phyloP scores from a whole-genome alignment of 2,329 filamentous ascomycete species.

The Fusarium dlaminii region DNA sequence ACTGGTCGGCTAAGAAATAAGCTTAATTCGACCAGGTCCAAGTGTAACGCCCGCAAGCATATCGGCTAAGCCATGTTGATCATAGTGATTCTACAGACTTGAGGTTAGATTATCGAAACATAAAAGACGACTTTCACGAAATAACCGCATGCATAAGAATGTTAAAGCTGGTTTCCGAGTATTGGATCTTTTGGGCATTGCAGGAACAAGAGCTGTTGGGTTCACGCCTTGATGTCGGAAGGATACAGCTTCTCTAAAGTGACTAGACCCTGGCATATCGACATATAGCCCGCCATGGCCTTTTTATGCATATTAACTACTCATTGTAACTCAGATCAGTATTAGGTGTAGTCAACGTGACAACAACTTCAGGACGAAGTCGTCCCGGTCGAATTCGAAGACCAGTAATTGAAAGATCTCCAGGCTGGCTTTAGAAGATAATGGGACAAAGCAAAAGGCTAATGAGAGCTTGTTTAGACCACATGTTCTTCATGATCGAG shows the following conservation, averaged over 20 bases:
- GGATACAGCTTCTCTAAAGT: not conserved
- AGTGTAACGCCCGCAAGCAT: not conserved
- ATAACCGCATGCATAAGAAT: rapidly evolving
- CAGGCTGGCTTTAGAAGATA: not conserved
- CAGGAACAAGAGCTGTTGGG: not conserved
- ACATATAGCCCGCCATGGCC: rapidly evolving
- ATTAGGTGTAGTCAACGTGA: not conserved
- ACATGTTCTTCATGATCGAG: no score
- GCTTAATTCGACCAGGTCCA: not conserved
- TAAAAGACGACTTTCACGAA: rapidly evolving
- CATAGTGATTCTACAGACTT: no score
- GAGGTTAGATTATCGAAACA: rapidly evolving
- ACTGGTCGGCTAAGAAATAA: not conserved
- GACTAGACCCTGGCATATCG: not conserved
- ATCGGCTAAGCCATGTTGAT: not conserved
- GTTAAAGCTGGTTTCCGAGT: rapidly evolving
- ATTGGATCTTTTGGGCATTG: not conserved
- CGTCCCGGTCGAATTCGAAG: rapidly evolving
- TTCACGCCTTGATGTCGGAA: not conserved
- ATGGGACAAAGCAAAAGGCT: no score
- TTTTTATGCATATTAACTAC: rapidly evolving
- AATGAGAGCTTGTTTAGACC: no score
- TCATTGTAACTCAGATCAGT: not conserved
- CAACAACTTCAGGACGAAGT: not conserved
- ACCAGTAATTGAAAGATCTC: not conserved